A percentile compares a stretch with the other conserved stretches of the same genome.
Conservation (phyloP, 176 grass and related monocot species). For the Microstegium vimineum region DNA sequence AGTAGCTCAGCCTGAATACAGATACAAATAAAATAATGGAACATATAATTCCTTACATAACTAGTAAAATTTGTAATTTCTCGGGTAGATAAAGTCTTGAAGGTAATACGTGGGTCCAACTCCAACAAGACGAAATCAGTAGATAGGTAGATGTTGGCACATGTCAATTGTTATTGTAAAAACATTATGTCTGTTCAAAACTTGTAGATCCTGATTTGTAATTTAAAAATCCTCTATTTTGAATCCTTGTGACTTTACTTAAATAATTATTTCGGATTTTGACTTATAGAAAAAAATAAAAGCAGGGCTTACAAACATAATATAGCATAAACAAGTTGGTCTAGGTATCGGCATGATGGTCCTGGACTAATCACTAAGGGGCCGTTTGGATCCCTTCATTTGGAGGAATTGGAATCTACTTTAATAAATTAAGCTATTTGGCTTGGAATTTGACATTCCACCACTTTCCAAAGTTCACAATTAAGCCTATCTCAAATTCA, state of each 20-base stretch:
- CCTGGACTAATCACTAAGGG: neutral
- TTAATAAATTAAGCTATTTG: no score
- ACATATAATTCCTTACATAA: neutral
- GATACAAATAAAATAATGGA: neutral
- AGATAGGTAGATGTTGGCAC: neutral
- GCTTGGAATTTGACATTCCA: no score
- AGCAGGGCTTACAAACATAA: neutral
- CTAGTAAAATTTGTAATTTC: neutral
- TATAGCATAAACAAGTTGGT: neutral
- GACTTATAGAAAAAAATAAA: neutral
- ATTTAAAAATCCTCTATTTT: neutral
- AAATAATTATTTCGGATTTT: neutral
- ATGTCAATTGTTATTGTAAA: neutral
- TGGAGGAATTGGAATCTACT: no score
- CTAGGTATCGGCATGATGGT: neutral
- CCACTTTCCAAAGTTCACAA: no score
- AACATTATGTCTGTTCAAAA: neutral
- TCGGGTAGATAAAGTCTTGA: neutral
- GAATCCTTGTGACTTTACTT: neutral
- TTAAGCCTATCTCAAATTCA: no score
- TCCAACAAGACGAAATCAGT: neutral
- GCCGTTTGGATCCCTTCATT: no score
- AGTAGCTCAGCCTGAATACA: conserved; percentile 43
- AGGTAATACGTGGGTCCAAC: neutral
- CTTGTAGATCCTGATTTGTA: neutral